Evolutionary conservation across 78 protist genomes (phyloP), one percentile per base, ranked within the genome.

Genomic region (Thecamonas trahens): DNA sequence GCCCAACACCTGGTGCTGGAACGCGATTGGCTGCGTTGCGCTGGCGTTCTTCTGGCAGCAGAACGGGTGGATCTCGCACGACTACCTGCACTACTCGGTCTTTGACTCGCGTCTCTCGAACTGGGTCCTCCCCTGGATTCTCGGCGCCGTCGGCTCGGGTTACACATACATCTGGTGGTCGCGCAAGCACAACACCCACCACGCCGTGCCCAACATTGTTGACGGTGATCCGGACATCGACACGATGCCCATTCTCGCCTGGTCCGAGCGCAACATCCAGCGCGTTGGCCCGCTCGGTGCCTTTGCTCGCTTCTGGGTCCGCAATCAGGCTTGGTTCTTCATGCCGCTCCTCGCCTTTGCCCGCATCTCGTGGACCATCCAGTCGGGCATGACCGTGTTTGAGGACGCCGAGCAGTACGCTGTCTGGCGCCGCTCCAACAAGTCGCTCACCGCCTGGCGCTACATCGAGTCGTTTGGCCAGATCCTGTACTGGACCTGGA

Each of bases 141-240:
- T 50, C 31, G 57, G 57, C 57, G 8, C 28, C 45, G n/a, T 18
- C 13, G 0, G 1, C 42, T 50, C 35, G 65, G 65, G 65, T 15
- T 60, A 38, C 50, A 14, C 35, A 0, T 29, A 38, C 32, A 29
- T 3, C 11, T 60, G 65, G 65, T 60, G 65, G 65, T 38, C 4
- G 65, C 35, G 39, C 50, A 60, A 60, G 49, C 65, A 60, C 65
- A 60, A 60, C 49, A 8, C 49, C 22, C 65, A 60, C 65, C 65
- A 60, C 49, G 65, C 65, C 20, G 50, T 60, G 34, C 65, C 65
- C 22, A 60, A 60, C 65, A 14, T 60, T 6, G 37, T 26, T 17
- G 50, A 39, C 40, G 15, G 3, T 1, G 42, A 32, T 39, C 42
- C 61, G 1, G 65, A 60, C 18, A 39, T 60, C 49, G 65, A 60